phyloP scores from a whole-genome alignment of 179 eudicot species.

The Dionaea muscipula region DNA sequence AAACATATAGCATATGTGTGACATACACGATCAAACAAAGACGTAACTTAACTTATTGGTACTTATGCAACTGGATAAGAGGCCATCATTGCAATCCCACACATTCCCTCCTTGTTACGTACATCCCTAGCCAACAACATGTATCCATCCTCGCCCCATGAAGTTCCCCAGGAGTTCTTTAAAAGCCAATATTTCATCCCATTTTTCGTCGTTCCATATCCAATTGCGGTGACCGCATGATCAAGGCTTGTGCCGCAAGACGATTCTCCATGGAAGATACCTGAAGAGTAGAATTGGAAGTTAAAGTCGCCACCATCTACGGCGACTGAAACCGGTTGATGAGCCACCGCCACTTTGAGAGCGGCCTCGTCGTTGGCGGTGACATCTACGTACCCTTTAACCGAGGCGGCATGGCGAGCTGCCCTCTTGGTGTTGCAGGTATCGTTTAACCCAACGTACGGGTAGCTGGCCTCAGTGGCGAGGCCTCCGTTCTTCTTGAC shows the following conservation, averaged over 20 bases:
- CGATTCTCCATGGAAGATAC: constrained; percentile 16
- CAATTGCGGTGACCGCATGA: constrained; percentile 29
- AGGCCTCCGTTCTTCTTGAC: constrained; percentile 27
- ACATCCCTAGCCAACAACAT: constrained; percentile 25
- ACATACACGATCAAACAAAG: too few relatives aligned
- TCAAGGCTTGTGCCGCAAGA: constrained; percentile 25
- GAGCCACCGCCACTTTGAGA: constrained; percentile 21
- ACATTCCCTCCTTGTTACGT: constrained; percentile 19
- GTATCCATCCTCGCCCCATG: constrained; percentile 27
- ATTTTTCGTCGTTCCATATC: constrained; percentile 18
- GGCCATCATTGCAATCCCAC: constrained; percentile 27
- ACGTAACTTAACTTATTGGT: not conserved
- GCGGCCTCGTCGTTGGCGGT: constrained; percentile 28
- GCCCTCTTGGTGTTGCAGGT: constrained; percentile 16
- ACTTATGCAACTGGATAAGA: constrained; percentile 22
- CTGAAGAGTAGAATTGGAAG: constrained; percentile 27
- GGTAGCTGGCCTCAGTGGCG: constrained; percentile 33
- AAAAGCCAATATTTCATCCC: constrained; percentile 28
- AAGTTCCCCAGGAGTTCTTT: constrained; percentile 25
- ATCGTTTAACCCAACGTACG: constrained; percentile 27
- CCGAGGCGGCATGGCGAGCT: constrained; percentile 11
- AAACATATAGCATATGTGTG: too few relatives aligned
- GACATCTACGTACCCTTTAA: constrained; percentile 29
- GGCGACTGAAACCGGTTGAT: constrained; percentile 27
- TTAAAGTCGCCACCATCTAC: constrained; percentile 19